Evolutionary conservation across 2,329 filamentous ascomycete species (phyloP), one percentile per base, ranked within the genome.

Genomic region (Penicillium vulpinum): DNA sequence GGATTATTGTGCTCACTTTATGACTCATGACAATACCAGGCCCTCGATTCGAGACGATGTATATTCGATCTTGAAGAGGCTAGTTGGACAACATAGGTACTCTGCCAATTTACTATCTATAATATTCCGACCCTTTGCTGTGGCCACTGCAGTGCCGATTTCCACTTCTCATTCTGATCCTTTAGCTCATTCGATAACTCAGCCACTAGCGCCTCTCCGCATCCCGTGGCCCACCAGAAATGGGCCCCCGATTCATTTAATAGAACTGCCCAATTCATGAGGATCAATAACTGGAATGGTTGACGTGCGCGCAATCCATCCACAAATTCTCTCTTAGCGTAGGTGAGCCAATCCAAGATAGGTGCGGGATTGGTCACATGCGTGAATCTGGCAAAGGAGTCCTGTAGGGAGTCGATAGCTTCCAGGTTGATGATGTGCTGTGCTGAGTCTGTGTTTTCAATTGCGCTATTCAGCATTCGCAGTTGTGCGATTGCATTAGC

Each of bases 231-330:
- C 65, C 62, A 67, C 65, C 64, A 67, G 16, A 55, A 54, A 3
- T 38, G 39, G 28, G 36, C 36, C 13, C 60, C 60, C 21, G 65
- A 50, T 16, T 61, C 50, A 29, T 63, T 40, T 38, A 68, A 48
- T 21, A 65, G 24, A 29, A 67, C 62, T 15, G 55, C 63, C 66
- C 63, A 68, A 48, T 68, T 54, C 59, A 65, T 59, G 28, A 64
- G 48, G 13, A 67, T 57, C 26, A 68, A 39, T 40, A 68, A 45
- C 9, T 58, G 44, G 13, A 67, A 39, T 10, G 56, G 60, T 26
- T 63, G 44, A 6, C 57, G 53, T 16, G 33, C 50, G 35, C 52
- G 39, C 5, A 65, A 28, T 11, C 51, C 49, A 29, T 58, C 28
- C 7, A 65, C 54, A 45, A 66, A 65, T 13, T 57, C 56, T 26